These are phyloP conservation scores for Phtheirospermum japonicum DNA, from an alignment of 257 asterid species.

Conservation along the genomic window DNA sequence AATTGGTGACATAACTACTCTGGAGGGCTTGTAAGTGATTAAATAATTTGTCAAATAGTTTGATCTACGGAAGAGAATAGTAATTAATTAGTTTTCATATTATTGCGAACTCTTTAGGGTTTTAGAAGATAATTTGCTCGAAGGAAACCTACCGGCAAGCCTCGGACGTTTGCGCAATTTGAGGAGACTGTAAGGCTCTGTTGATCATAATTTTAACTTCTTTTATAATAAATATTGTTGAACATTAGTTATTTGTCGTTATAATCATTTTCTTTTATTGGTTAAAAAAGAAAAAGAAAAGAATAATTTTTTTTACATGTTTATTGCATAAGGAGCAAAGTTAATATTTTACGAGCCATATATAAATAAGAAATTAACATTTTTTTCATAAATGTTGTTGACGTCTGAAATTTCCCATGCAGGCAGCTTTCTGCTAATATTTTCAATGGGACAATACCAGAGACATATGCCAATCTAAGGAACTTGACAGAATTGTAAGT, in stretches of 20 bases:
- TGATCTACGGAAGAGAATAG: no score
- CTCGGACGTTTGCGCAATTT: constrained; percentile 71
- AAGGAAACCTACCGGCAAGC: constrained; percentile 66
- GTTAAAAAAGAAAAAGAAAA: no score
- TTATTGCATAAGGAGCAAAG: no score
- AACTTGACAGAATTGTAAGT: constrained; percentile 88
- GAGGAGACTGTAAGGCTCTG: constrained; percentile 60
- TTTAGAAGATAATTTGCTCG: constrained; percentile 77
- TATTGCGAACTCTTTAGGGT: constrained; percentile 37
- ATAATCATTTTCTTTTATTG: not conserved
- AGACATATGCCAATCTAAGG: constrained; percentile 46
- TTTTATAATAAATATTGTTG: not conserved
- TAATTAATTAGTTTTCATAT: constrained; percentile 17
- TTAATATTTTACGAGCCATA: not conserved
- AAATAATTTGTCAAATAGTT: not conserved
- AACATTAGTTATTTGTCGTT: not conserved
- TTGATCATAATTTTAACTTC: constrained; percentile 7
- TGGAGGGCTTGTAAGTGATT: constrained; percentile 64
- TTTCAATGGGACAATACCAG: constrained; percentile 74
- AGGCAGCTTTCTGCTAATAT: constrained; percentile 77
- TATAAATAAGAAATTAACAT: not conserved
- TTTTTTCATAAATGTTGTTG: constrained; percentile 21
- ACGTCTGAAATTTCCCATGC: constrained; percentile 35
- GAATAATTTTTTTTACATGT: not conserved
- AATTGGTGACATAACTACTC: constrained; percentile 62